A percentile compares a stretch with the other conserved stretches of the same genome.
phyloP scores from a whole-genome alignment of 176 grass and related monocot genomes.

The Musa acuminata region DNA sequence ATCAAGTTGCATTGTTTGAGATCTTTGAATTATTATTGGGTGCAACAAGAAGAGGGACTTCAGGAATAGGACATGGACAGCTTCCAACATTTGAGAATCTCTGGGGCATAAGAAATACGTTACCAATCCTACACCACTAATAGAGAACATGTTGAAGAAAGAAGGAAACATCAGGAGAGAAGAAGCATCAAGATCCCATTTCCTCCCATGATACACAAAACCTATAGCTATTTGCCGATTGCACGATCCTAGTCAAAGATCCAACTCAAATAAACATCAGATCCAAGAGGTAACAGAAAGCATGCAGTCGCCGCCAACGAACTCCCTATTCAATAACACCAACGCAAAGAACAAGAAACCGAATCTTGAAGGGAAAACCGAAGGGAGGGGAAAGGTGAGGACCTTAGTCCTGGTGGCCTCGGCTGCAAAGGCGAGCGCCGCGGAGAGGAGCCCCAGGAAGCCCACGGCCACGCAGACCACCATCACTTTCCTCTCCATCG shows the following conservation, averaged over 20 bases:
- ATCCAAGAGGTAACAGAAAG: background rate
- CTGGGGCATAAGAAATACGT: background rate
- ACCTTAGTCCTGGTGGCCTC: constrained; percentile 96
- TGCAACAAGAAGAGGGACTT: background rate
- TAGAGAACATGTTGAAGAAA: too few species aligned
- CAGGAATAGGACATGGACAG: too few species aligned
- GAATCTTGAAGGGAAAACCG: too few species aligned
- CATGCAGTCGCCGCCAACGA: background rate
- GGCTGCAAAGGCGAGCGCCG: constrained; percentile 83
- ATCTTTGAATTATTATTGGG: background rate
- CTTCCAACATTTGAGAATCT: background rate
- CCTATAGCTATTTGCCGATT: too few species aligned
- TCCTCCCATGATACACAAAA: too few species aligned
- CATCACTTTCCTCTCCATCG: constrained; percentile 73
- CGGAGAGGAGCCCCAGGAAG: constrained; percentile 83
- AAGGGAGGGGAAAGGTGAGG: background rate
- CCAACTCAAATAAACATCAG: background rate
- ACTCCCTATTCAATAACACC: background rate
- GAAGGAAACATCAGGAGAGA: too few species aligned
- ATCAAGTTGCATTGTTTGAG: background rate
- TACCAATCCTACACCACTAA: too few species aligned
- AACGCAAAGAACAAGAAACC: too few species aligned
- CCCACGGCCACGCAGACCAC: constrained; percentile 53
- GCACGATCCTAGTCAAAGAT: background rate
- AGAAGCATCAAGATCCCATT: background rate